A percentile compares a stretch with the other conserved stretches of the same genome.
These are phyloP conservation scores for Juglanconis sp. DNA, from an alignment of 2,329 filamentous ascomycete genomes.

Conservation along the genomic window DNA sequence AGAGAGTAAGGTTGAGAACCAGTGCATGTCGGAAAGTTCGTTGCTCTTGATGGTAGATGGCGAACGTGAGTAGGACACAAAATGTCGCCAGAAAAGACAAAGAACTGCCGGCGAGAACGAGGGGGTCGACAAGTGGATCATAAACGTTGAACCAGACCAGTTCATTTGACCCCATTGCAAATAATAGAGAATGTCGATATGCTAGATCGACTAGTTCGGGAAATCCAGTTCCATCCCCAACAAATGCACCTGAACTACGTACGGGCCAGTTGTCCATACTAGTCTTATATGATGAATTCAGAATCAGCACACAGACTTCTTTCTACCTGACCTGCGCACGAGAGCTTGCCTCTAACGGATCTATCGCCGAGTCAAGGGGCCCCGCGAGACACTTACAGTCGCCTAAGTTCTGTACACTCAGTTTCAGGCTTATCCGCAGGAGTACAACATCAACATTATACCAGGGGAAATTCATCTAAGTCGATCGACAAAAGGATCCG, in stretches of 20 bases:
- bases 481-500: not conserved
- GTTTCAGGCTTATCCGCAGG: not conserved
- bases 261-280: no score
- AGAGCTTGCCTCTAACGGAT: not conserved
- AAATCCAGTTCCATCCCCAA: not conserved
- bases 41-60: not conserved
- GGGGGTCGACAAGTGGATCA: conserved; percentile 1
- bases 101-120: conserved; percentile 1
- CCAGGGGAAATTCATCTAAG: not conserved
- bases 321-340: not conserved
- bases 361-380: not conserved
- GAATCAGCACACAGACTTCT: not conserved
- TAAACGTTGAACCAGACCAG: not conserved
- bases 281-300: not conserved
- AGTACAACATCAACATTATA: not conserved
- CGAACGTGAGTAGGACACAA: not conserved
- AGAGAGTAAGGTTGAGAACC: not conserved
- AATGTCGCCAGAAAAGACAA: not conserved
- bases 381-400: not conserved
- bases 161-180: not conserved
- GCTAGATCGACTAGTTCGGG: not conserved
- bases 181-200: not conserved
- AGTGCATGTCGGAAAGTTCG: not conserved
- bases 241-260: not conserved
- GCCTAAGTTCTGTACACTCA: not conserved